Percentiles rank a stretch among this genome's conserved stretches.
Conservation (phyloP, 495 filamentous ascomycete genomes). For the Penicillium cinerascens region DNA sequence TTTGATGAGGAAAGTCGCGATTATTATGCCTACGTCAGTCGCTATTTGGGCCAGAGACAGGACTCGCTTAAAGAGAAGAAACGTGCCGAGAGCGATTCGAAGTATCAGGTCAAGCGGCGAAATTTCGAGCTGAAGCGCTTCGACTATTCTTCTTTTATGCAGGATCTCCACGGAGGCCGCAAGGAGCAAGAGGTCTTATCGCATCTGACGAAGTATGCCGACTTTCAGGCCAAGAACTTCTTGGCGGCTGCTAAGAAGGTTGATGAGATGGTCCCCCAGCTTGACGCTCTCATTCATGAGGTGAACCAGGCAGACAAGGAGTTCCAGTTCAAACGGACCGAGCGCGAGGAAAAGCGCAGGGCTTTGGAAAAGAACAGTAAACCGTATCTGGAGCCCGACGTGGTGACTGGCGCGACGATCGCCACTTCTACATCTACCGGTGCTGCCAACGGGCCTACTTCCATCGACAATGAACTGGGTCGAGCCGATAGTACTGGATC, state of each 20-base stretch:
- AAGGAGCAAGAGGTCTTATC: slow-evolving; percentile 98
- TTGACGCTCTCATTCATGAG: slow-evolving; percentile 87
- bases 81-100: slow-evolving; percentile 86
- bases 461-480: slow-evolving; percentile 62
- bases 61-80: slow-evolving; percentile 98
- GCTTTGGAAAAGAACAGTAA: slow-evolving; percentile 85
- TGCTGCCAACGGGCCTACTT: slow-evolving; percentile 36
- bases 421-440: slow-evolving; percentile 22
- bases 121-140: slow-evolving; percentile 97
- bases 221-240: slow-evolving; percentile 82
- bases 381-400: slow-evolving; percentile 73
- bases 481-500: slow-evolving; percentile 71
- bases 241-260: slow-evolving; percentile 80
- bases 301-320: slow-evolving; percentile 92
- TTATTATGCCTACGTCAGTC: slow-evolving; percentile 91
- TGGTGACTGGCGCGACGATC: slow-evolving; percentile 22
- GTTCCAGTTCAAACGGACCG: slow-evolving; percentile 87
- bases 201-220: slow-evolving; percentile 91
- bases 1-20: slow-evolving; percentile 98
- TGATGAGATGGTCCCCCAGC: slow-evolving; percentile 80
- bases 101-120: slow-evolving; percentile 90
- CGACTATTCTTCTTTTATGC: slow-evolving; percentile 99
- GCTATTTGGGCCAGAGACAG: slow-evolving; percentile 91
- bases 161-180: slow-evolving; percentile 92
- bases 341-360: slow-evolving; percentile 89